phyloP scores from a whole-genome alignment of 495 filamentous ascomycete species.

The Evernia prunastri region DNA sequence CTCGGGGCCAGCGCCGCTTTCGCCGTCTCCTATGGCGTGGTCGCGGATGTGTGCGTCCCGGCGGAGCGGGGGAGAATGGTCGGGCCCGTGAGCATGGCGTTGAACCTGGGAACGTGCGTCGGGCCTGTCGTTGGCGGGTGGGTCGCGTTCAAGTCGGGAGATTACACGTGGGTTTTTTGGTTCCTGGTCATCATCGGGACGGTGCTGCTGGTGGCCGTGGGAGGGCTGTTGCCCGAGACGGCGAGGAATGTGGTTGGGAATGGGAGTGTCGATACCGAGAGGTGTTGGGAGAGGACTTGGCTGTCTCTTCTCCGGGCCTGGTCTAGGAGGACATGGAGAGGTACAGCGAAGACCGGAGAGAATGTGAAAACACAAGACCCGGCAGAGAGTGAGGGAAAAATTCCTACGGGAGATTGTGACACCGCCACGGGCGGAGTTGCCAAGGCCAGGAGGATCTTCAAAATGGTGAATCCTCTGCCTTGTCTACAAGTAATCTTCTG shows the following conservation, averaged over 20 bases:
- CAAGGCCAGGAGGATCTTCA: conserved; percentile 17
- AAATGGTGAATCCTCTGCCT: conserved; percentile 30
- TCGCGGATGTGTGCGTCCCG: conserved; percentile 32
- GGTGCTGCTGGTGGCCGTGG: conserved; percentile 36
- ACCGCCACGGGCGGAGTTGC: background rate
- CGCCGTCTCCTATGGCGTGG: conserved; percentile 30
- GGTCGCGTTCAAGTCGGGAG: conserved; percentile 17
- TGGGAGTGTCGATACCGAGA: conserved; percentile 38
- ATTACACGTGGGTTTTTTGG: conserved; percentile 26
- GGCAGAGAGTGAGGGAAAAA: background rate
- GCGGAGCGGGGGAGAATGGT: conserved; percentile 35
- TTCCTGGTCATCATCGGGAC: conserved; percentile 20
- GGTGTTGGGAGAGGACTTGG: conserved; percentile 22
- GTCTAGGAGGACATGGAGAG: conserved; percentile 17
- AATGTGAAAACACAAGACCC: background rate
- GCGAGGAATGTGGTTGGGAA: conserved; percentile 67
- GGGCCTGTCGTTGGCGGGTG: conserved; percentile 23
- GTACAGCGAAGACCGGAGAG: background rate
- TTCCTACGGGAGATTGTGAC: background rate
- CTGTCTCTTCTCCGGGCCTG: background rate
- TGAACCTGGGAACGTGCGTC: conserved; percentile 24
- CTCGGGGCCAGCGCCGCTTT: conserved; percentile 33
- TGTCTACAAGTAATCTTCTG: conserved; percentile 46
- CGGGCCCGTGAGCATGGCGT: conserved; percentile 25
- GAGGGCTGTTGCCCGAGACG: conserved; percentile 59